Evolutionary conservation across 805 yeast species (phyloP), one percentile per base, ranked within the genome.

Genomic region (Candida broadrunensis): DNA sequence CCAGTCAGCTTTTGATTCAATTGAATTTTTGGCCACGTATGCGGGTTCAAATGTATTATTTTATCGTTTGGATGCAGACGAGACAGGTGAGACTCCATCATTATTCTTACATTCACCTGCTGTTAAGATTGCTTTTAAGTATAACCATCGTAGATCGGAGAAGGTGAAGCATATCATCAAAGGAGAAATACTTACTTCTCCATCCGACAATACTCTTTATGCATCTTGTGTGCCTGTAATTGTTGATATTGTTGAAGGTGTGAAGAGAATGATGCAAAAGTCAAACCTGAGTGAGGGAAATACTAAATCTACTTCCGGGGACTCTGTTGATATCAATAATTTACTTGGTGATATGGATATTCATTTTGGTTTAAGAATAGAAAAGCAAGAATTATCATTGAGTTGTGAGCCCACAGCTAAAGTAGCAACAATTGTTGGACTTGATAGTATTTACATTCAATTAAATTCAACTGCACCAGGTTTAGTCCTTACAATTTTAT

Each of bases 351-450:
- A 78, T 21, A 56, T 84, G 39, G 88, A 85, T 46, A 50, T 88
- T 21, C 80, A 78, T 38, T 60, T 85, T 40, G 80, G 84, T 1
- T 47, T 90, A 5, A 70, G 75, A 31, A 75, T 90, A 38, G 89
- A 80, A 16, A 77, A 81, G 25, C 99, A 93, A 56, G 77, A 76
- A 33, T 57, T 93, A 17, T 76, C 85, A 2, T 67, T 93, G 39
- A 85, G 95, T 49, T 93, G 99, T 72, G 91, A 87, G 45, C 99
- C 99, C 1, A 83, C 83, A 14, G 98, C 98, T 0, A 88, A 87
- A 55, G 93, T 93, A 2, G 89, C 88, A 29, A 95, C 97, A 0
- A 78, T 85, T 26, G 82, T 88, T 13, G 85, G 88, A 6, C 74
- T 83, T 17, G 84, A 81, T 16, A 82, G 84, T 0, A 75, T 88